Conservation (phyloP, 495 filamentous ascomycete species). For the Astrocystis sublimbata region DNA sequence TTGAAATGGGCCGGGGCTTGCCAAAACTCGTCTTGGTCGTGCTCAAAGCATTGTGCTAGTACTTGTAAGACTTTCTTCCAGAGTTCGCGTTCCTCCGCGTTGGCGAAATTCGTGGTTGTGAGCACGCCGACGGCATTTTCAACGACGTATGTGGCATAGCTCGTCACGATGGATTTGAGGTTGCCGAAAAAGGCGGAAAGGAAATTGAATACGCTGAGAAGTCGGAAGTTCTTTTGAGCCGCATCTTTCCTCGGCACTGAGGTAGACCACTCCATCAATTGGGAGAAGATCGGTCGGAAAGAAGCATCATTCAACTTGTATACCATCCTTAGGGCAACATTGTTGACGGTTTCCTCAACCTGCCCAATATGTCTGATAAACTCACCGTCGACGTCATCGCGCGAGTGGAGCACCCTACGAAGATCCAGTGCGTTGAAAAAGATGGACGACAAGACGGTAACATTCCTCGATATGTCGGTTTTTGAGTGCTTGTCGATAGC, state of each 20-base stretch:
- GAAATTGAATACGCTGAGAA: constrained; percentile 75
- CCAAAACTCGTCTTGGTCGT: constrained; percentile 84
- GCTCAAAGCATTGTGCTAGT: constrained; percentile 70
- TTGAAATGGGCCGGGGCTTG: constrained; percentile 83
- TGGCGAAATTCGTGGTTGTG: constrained; percentile 46
- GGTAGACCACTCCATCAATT: constrained; percentile 72
- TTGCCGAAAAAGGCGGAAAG: constrained; percentile 73
- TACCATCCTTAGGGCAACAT: constrained; percentile 79
- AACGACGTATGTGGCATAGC: constrained; percentile 82
- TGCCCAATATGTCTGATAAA: constrained; percentile 52
- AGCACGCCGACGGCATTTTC: constrained; percentile 71
- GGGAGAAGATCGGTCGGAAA: constrained; percentile 89
- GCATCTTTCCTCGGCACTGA: constrained; percentile 61
- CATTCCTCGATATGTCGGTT: constrained; percentile 67
- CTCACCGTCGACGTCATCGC: constrained; percentile 41
- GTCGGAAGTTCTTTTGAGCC: constrained; percentile 55
- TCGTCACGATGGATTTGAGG: constrained; percentile 91
- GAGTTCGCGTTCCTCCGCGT: constrained; percentile 54
- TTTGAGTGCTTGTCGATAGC: constrained; percentile 78
- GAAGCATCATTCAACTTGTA: constrained; percentile 95
- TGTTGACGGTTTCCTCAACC: constrained; percentile 65
- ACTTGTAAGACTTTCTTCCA: constrained; percentile 67
- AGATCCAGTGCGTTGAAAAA: constrained; percentile 74
- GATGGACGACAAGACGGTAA: constrained; percentile 63
- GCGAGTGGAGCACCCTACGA: constrained; percentile 51